phyloP scores from a whole-genome alignment of 2,329 filamentous ascomycete genomes.

The Aspergillus sp. region DNA sequence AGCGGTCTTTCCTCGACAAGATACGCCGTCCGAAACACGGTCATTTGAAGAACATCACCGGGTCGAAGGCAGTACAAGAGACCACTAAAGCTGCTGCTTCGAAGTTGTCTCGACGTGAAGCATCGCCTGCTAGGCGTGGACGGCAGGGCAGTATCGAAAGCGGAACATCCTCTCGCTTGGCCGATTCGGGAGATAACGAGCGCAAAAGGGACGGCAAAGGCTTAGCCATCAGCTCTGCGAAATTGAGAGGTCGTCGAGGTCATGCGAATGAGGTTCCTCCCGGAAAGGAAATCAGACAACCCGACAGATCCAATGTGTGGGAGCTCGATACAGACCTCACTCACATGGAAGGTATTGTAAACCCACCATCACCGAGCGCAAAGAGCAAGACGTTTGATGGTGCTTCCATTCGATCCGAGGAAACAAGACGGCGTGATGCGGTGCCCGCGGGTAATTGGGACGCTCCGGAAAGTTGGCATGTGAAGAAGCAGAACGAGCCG shows the following conservation, averaged over 20 bases:
- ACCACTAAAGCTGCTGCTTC: conserved; percentile 24
- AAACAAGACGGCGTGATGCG: conserved; percentile 36
- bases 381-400: conserved; percentile 40
- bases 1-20: conserved; percentile 56
- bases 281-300: conserved; percentile 28
- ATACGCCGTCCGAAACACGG: conserved; percentile 53
- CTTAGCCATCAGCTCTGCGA: conserved; percentile 35
- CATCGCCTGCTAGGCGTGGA: conserved; percentile 33
- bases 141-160: conserved; percentile 43
- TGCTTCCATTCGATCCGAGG: conserved; percentile 31
- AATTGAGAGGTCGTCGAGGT: conserved; percentile 37
- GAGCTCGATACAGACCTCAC: conserved; percentile 83
- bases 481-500: conserved; percentile 62
- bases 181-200: conserved; percentile 38
- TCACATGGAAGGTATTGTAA: conserved; percentile 89
- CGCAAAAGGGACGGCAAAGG: conserved; percentile 43
- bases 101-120: conserved; percentile 33
- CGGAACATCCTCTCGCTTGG: conserved; percentile 22
- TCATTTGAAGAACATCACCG: conserved; percentile 34
- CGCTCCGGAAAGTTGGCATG: conserved; percentile 95
- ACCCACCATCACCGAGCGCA: conserved; percentile 72
- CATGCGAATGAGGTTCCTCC: conserved; percentile 32
- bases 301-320: conserved; percentile 67
- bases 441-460: conserved; percentile 70
- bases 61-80: conserved; percentile 33